Evolutionary conservation across 306 rosid genomes (phyloP).

Genomic region (Casuarina glauca): DNA sequence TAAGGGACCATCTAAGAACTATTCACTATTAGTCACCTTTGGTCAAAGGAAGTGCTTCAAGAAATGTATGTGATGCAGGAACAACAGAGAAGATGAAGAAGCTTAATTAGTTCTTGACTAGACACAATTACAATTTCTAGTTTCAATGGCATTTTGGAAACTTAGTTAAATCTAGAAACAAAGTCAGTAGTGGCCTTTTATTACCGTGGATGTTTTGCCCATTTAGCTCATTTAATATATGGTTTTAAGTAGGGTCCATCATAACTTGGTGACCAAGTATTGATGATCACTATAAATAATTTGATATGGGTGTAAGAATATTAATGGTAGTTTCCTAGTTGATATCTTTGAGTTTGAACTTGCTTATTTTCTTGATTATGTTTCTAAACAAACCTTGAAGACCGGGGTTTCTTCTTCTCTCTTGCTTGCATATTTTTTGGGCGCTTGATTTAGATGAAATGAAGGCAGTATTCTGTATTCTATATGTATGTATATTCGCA

Average conservation of each 20-base stretch:
- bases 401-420: neutral
- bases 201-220: neutral
- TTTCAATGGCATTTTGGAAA: neutral
- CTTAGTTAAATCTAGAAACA: neutral
- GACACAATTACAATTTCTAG: neutral
- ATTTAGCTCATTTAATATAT: neutral
- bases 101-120: neutral
- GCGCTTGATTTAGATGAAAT: neutral
- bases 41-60: neutral
- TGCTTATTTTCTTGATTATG: neutral
- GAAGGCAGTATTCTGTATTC: neutral
- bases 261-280: neutral
- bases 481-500: neutral
- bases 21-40: neutral
- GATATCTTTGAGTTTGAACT: neutral
- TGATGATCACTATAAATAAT: neutral
- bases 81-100: neutral
- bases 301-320: neutral
- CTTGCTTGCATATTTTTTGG: neutral
- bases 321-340: neutral
- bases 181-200: neutral
- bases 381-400: neutral
- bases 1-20: neutral
- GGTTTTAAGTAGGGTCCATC: neutral
- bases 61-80: conserved; percentile 9